phyloP scores from a whole-genome alignment of 805 yeast genomes.

The Kazachstania bromeliacearum region DNA sequence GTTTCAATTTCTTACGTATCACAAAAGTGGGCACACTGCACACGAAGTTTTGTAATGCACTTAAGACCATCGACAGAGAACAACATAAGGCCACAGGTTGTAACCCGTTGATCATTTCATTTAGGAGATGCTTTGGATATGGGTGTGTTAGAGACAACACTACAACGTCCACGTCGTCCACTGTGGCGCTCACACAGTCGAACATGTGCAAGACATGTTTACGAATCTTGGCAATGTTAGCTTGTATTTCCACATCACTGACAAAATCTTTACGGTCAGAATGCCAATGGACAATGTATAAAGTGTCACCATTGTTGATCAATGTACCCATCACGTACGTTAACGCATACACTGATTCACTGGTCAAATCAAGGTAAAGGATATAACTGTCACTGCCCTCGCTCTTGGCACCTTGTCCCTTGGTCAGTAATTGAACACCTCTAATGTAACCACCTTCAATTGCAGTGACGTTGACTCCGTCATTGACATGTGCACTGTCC shows the following conservation, averaged over 20 bases:
- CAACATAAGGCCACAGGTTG: constrained; percentile 27
- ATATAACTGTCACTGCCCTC: constrained; percentile 34
- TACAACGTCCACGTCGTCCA: constrained; percentile 24
- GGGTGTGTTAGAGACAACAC: constrained; percentile 31
- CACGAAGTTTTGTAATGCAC: constrained; percentile 24
- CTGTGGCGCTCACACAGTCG: constrained; percentile 22
- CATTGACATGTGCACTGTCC: too few relatives aligned
- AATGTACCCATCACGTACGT: constrained; percentile 87
- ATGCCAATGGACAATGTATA: constrained; percentile 48
- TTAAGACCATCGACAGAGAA: constrained; percentile 22
- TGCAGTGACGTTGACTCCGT: constrained; percentile 14
- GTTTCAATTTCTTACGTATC: constrained; percentile 25
- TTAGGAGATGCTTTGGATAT: constrained; percentile 32
- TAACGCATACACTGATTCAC: constrained; percentile 73
- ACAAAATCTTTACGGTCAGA: constrained; percentile 3
- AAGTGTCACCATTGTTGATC: constrained; percentile 69
- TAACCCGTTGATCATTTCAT: constrained; percentile 30
- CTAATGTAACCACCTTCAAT: constrained; percentile 24
- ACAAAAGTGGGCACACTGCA: constrained; percentile 28
- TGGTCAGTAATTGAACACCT: constrained; percentile 15
- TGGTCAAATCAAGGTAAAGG: constrained; percentile 72
- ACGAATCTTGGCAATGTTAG: constrained; percentile 13
- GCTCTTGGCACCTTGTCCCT: constrained; percentile 12
- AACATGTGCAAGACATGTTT: constrained; percentile 19
- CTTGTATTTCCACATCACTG: constrained; percentile 6